Evolutionary conservation across 2,329 filamentous ascomycete genomes (phyloP), one percentile per base, ranked within the genome.

Genomic region (Aaosphaeria arxii): DNA sequence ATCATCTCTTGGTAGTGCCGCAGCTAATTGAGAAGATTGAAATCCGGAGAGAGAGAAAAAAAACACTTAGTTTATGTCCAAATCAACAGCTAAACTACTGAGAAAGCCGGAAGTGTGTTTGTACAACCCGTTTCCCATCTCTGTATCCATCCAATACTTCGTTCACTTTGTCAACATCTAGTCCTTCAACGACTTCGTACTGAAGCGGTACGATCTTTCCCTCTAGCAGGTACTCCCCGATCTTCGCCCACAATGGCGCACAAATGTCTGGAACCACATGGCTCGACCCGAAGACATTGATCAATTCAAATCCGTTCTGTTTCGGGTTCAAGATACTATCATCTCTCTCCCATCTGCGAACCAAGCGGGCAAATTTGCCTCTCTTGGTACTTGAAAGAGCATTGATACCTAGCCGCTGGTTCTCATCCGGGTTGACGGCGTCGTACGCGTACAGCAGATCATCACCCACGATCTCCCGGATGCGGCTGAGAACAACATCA

Each of bases 401-500:
- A 33, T 64, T 65, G 6, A 71, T 53, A 0, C 58, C 62, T 2
- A 75, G 49, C 5, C 49, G 45, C 33, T 67, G 65, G 6, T 53
- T 61, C 1, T 44, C 54, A 1, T 49, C 47, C 1, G 33, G 49
- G 44, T 64, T 71, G 38, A 71, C 48, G 0, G 66, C 59, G 47
- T 76, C 71, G 46, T 63, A 70, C 2, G 62, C 67, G 47, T 74
- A 73, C 5, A 71, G 9, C 4, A 74, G 53, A 5, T 73, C 70
- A 49, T 74, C 72, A 4, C 69, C 69, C 1, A 71, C 70, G 5
- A 73, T 53, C 2, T 51, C 59, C 1, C 64, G 62, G 45, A 75
- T 66, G n/a, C 64, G 57, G 0, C 46, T 49, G 0, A 60, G 51
- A 2, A 74, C 56, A 4, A 63, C 61, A 7, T 71, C 63, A 31